phyloP scores from a whole-genome alignment of 192 early-diverging fungal species.

The Funneliformis geosporum region DNA sequence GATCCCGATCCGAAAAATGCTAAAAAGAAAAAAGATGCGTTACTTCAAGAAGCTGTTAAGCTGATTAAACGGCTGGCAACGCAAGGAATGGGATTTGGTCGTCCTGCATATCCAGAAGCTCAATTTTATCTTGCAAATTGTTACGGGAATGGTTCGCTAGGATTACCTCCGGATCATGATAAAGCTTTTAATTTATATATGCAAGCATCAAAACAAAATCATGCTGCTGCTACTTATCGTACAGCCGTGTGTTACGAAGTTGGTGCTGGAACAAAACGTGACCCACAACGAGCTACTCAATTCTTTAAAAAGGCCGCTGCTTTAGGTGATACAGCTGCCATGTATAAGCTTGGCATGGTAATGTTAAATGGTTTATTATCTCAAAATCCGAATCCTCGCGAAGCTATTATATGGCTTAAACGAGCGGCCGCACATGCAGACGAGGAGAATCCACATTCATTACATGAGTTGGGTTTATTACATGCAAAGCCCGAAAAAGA shows the following conservation, averaged over 20 bases:
- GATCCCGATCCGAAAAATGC: constrained; percentile 68
- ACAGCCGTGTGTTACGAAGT: constrained; percentile 95
- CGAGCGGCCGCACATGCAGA: constrained; percentile 89
- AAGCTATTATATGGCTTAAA: constrained; percentile 94
- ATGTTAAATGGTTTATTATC: constrained; percentile 83
- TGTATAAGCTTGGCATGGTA: constrained; percentile 97
- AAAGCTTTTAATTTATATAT: constrained; percentile 90
- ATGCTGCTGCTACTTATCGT: constrained; percentile 90
- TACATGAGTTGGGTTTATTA: constrained; percentile 89
- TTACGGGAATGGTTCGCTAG: constrained; percentile 83
- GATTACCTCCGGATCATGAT: constrained; percentile 78
- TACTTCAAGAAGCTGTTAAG: constrained; percentile 81
- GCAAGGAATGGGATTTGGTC: constrained; percentile 64
- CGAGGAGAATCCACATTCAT: constrained; percentile 84
- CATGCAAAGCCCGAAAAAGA: constrained; percentile 70
- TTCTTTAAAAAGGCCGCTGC: constrained; percentile 93
- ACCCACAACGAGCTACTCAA: constrained; percentile 78
- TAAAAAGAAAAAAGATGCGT: constrained; percentile 69
- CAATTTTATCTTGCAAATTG: constrained; percentile 90
- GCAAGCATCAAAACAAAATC: constrained; percentile 90
- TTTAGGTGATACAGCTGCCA: constrained; percentile 87
- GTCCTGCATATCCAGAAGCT: constrained; percentile 81
- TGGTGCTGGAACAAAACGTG: constrained; percentile 89
- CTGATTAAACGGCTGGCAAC: constrained; percentile 82
- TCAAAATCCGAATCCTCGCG: constrained; percentile 76